Conservation (phyloP, 257 asterid species). For the Ballota nigra region DNA sequence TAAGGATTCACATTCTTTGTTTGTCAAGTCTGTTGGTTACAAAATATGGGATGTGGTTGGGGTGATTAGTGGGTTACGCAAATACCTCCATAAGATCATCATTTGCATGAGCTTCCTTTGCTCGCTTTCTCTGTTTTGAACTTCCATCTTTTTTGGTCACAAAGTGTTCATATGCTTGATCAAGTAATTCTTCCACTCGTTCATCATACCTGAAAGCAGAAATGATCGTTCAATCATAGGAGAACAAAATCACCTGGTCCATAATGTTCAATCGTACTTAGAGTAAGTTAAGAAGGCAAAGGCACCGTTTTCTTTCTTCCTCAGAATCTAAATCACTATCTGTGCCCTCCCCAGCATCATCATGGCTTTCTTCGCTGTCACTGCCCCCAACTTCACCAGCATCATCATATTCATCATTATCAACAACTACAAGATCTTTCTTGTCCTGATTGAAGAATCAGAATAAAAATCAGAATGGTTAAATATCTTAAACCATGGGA, state of each 20-base stretch:
- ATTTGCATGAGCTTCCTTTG: constrained; percentile 51
- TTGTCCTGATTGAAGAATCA: constrained; percentile 49
- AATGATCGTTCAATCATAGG: constrained; percentile 17
- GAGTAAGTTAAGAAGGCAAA: constrained; percentile 7
- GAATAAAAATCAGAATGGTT: background rate
- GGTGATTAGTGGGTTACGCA: background rate
- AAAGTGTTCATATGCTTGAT: constrained; percentile 74
- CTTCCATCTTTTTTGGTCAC: constrained; percentile 78
- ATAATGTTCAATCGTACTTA: constrained; percentile 10
- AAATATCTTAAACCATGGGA: background rate
- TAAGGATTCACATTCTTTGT: background rate
- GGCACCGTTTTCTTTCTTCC: constrained; percentile 76
- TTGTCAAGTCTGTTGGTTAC: background rate
- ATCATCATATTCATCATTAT: constrained; percentile 60
- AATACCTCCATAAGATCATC: constrained; percentile 64
- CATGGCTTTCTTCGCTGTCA: constrained; percentile 54
- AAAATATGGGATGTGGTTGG: background rate
- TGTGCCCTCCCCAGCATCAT: constrained; percentile 39
- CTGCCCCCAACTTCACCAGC: constrained; percentile 50
- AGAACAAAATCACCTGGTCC: background rate
- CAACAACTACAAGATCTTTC: constrained; percentile 81
- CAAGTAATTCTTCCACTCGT: constrained; percentile 61
- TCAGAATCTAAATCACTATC: constrained; percentile 84
- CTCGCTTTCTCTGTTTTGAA: constrained; percentile 75
- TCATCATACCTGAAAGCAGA: constrained; percentile 66